These are phyloP conservation scores for Sporisorium graminicola DNA, from an alignment of 1,284 basidiomycete genomes.

Conservation along the genomic window DNA sequence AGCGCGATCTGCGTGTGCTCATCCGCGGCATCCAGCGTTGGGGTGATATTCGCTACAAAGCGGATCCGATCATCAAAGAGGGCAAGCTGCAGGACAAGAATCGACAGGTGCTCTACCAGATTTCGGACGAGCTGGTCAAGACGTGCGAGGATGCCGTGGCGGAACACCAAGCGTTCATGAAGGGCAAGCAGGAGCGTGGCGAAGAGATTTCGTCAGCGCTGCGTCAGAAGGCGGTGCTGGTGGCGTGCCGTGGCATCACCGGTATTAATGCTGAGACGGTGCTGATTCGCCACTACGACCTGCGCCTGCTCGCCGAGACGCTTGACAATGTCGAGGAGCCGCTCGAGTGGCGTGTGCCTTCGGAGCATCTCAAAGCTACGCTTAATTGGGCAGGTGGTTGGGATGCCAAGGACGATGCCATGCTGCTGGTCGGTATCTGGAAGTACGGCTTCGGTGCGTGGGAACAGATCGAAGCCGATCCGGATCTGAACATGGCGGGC, in stretches of 20 bases:
- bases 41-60: slow-evolving; percentile 95
- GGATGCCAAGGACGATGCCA: slow-evolving; percentile 91
- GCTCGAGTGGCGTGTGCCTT: slow-evolving; percentile 86
- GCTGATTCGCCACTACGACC: slow-evolving; percentile 87
- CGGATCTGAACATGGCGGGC: slow-evolving; percentile 83
- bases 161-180: slow-evolving; percentile 77
- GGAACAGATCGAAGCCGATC: slow-evolving; percentile 93
- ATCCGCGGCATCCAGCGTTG: slow-evolving; percentile 95
- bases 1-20: slow-evolving; percentile 94
- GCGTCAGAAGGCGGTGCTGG: slow-evolving; percentile 93
- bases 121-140: slow-evolving; percentile 91
- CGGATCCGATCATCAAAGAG: slow-evolving; percentile 91
- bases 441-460: slow-evolving; percentile 95
- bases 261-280: slow-evolving; percentile 99
- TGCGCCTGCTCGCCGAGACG: slow-evolving; percentile 84
- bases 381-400: slow-evolving; percentile 96
- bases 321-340: slow-evolving; percentile 75
- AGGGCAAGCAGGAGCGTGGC: slow-evolving; percentile 75
- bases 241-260: slow-evolving; percentile 87
- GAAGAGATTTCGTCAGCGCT: slow-evolving; percentile 74
- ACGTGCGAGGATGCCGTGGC: slow-evolving; percentile 86
- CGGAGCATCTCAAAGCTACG: slow-evolving; percentile 91
- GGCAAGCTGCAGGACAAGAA: slow-evolving; percentile 96
- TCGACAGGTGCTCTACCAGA: slow-evolving; percentile 88
- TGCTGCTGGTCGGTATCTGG: slow-evolving; percentile 93